Conservation (phyloP, 1,284 basidiomycete genomes). For the Puccinia polysora region DNA sequence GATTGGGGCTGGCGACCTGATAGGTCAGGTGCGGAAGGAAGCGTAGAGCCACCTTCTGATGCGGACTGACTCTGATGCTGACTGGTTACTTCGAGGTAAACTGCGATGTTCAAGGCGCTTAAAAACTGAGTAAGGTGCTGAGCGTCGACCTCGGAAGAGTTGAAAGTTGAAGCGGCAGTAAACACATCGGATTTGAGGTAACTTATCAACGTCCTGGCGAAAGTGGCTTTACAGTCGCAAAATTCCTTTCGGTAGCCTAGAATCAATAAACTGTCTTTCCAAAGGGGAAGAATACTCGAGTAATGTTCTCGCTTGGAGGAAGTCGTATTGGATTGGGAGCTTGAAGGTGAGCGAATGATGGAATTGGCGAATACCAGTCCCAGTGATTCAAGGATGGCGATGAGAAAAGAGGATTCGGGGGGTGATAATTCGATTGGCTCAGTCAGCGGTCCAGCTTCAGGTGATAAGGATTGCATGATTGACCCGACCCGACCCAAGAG, state of each 20-base stretch:
- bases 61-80: no score
- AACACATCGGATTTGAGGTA: conserved; percentile 20
- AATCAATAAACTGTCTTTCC: conserved; percentile 13
- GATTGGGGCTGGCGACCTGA: no score
- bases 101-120: neutral
- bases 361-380: neutral
- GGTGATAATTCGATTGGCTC: no score
- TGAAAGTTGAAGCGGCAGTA: neutral
- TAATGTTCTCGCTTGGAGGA: neutral
- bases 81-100: neutral
- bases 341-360: neutral
- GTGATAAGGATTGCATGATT: neutral
- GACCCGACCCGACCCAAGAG: neutral
- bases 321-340: neutral
- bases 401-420: conserved; percentile 2
- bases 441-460: neutral
- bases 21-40: no score
- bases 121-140: conserved; percentile 17
- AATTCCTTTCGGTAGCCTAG: neutral
- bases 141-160: neutral
- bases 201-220: neutral
- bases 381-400: conserved; percentile 5
- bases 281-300: neutral
- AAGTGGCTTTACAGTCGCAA: neutral
- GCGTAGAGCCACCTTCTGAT: no score